phyloP scores from a whole-genome alignment of 176 grass and related monocot species.

The Musa beccarii region DNA sequence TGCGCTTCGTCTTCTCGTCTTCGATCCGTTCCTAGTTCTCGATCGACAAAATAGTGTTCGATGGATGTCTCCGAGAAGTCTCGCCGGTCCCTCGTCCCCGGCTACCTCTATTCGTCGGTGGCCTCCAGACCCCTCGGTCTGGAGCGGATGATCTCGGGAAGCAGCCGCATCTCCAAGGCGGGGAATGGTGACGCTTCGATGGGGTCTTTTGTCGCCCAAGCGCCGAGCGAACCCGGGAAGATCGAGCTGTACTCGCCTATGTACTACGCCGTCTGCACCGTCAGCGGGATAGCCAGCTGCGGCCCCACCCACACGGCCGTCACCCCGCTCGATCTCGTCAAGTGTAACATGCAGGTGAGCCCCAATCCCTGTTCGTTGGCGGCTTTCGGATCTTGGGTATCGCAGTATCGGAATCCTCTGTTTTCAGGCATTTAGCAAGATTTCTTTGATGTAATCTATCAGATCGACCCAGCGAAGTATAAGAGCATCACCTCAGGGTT shows the following conservation, averaged over 20 bases:
- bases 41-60: not conserved
- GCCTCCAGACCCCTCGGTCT: not conserved
- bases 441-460: conserved; percentile 1
- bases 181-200: not conserved
- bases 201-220: not conserved
- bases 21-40: not conserved
- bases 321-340: conserved; percentile 93
- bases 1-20: not conserved
- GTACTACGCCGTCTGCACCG: conserved; percentile 91
- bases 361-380: too few species aligned
- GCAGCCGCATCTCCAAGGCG: not conserved
- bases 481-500: conserved; percentile 91
- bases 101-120: not conserved
- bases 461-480: conserved; percentile 88
- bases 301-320: conserved; percentile 95
- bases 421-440: too few species aligned
- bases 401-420: too few species aligned
- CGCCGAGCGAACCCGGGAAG: conserved; percentile 22
- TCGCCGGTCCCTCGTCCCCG: not conserved
- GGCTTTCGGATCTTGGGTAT: too few species aligned
- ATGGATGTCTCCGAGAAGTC: conserved; percentile 9
- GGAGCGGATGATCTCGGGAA: not conserved
- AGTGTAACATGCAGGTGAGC: conserved; percentile 97
- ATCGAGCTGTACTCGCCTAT: conserved; percentile 73
- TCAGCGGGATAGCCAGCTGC: conserved; percentile 77